Conservation (phyloP, 73 alveolate genomes). For the Symbiodinium pilosum region DNA sequence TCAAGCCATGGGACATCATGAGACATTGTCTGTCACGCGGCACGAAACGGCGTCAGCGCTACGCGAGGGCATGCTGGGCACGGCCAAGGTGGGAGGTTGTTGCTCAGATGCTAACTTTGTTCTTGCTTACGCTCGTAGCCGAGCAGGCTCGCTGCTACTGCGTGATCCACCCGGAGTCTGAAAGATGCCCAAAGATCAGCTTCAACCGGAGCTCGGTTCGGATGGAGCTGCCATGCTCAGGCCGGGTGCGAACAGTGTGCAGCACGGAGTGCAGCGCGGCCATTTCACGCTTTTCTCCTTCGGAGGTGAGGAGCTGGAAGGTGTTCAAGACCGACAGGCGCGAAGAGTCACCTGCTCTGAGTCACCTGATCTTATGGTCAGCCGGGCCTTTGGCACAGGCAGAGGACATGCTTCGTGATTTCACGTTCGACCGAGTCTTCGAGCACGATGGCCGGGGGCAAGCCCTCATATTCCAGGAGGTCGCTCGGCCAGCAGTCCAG, state of each 20-base stretch:
- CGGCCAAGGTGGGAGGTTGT: neutral
- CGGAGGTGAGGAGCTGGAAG: neutral
- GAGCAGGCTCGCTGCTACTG: slow-evolving; percentile 5
- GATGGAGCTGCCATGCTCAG: neutral
- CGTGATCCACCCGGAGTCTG: neutral
- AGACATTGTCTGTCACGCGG: no score
- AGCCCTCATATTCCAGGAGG: slow-evolving; percentile 10
- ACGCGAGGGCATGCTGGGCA: neutral
- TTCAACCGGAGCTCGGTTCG: neutral
- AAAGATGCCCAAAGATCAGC: neutral
- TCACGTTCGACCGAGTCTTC: slow-evolving; percentile 22
- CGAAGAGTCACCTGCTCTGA: neutral
- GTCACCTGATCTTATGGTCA: neutral
- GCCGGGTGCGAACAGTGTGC: neutral
- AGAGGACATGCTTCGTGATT: slow-evolving; percentile 16
- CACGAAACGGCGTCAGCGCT: no score
- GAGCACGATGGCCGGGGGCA: neutral
- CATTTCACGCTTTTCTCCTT: no score
- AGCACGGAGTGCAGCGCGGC: no score
- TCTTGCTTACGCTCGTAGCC: neutral
- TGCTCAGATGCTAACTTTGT: no score
- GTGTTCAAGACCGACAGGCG: neutral
- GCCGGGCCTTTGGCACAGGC: neutral
- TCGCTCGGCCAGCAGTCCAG: slow-evolving; percentile 6
- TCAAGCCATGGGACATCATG: no score